Conservation (phyloP, 2,329 filamentous ascomycete species). For the Penicillium sp. region DNA sequence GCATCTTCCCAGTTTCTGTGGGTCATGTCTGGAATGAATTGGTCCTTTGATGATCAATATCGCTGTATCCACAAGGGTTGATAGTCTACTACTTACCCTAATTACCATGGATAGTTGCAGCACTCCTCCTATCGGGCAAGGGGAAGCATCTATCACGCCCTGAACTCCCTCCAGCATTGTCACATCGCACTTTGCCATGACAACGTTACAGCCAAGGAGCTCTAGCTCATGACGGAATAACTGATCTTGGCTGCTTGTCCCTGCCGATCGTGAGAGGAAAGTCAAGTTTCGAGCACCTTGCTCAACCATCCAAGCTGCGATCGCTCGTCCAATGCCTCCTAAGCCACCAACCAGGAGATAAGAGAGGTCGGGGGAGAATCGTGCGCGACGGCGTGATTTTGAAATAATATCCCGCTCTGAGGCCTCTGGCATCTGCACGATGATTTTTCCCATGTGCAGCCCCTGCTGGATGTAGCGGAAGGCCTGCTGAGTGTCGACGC, state of each 20-base stretch:
- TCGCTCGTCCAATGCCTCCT: constrained; percentile 14
- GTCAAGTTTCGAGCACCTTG: constrained; percentile 17
- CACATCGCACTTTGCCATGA: constrained; percentile 4
- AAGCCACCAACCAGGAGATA: constrained; percentile 16
- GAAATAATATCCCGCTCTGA: background rate
- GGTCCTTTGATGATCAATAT: background rate
- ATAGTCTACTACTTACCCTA: constrained; percentile 1
- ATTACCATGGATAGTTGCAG: constrained; percentile 22
- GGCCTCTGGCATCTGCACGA: background rate
- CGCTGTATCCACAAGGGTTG: background rate
- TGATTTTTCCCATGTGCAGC: constrained; percentile 1
- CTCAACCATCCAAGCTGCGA: constrained; percentile 16
- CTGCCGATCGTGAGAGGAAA: constrained; percentile 14
- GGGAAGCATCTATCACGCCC: background rate
- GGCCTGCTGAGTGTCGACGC: background rate
- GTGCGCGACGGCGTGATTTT: background rate
- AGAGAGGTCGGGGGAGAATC: background rate
- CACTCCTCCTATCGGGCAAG: constrained; percentile 13
- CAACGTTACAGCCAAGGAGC: constrained; percentile 1
- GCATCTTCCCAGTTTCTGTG: constrained; percentile 7
- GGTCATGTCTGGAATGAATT: constrained; percentile 4
- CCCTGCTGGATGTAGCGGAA: constrained; percentile 3
- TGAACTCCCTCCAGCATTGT: constrained; percentile 2
- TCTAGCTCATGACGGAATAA: constrained; percentile 7
- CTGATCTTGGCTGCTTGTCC: constrained; percentile 6